phyloP scores from a whole-genome alignment of 2,329 filamentous ascomycete species.

The Sclerotinia subarctica region DNA sequence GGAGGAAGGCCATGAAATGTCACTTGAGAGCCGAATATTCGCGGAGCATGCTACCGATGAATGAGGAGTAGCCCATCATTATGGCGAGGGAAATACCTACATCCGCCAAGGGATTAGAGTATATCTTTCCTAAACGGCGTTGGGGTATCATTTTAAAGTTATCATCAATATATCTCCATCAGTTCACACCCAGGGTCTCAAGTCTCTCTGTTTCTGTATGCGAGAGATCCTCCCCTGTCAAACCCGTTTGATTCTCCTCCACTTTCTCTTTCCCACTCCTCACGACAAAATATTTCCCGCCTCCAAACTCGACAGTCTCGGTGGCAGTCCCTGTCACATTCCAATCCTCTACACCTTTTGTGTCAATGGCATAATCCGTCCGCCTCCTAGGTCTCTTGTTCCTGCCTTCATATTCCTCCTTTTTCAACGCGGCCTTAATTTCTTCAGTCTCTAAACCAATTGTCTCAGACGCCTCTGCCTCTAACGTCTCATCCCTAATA shows the following conservation, averaged over 20 bases:
- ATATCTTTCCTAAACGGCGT: neutral
- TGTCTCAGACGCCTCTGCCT: constrained; percentile 53
- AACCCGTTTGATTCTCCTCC: neutral
- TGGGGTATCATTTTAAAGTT: constrained; percentile 10
- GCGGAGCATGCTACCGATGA: neutral
- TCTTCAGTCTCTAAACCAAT: constrained; percentile 49
- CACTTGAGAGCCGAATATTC: too few species aligned
- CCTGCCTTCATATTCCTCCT: constrained; percentile 59
- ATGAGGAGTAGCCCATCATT: neutral
- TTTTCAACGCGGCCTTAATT: constrained; percentile 49
- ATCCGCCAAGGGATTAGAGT: neutral
- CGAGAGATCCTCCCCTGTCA: neutral
- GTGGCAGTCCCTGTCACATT: constrained; percentile 36
- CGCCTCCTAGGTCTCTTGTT: constrained; percentile 35
- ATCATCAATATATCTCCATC: neutral
- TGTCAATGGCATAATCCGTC: constrained; percentile 24
- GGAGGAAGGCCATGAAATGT: too few species aligned
- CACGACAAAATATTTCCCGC: constrained; percentile 40
- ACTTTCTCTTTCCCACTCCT: constrained; percentile 33
- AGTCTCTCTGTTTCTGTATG: neutral
- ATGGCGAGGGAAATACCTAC: neutral
- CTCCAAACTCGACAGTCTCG: constrained; percentile 33
- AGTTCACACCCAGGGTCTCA: neutral
- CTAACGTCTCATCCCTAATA: constrained; percentile 74
- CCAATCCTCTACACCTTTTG: constrained; percentile 34